phyloP scores from a whole-genome alignment of 2,329 filamentous ascomycete genomes.

The Fusarium decemcellulare region DNA sequence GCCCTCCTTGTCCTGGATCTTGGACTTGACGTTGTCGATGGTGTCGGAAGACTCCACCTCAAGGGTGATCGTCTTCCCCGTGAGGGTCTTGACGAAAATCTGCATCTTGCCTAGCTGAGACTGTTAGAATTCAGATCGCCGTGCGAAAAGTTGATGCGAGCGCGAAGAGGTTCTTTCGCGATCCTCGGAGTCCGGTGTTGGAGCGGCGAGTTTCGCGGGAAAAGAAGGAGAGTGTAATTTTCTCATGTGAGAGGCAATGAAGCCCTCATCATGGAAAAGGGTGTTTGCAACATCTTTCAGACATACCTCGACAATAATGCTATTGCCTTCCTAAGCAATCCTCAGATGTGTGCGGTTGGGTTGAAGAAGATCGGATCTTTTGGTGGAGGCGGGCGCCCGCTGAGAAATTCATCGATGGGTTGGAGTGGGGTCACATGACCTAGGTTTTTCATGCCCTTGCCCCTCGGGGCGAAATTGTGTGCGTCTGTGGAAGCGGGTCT shows the following conservation, averaged over 20 bases:
- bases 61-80: slow-evolving; percentile 99
- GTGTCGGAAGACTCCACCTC: slow-evolving; percentile 99
- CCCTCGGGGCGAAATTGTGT: slow-evolving; percentile 2
- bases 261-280: slow-evolving; percentile 46
- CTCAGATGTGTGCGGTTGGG: slow-evolving; percentile 64
- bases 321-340: slow-evolving; percentile 76
- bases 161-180: slow-evolving; percentile 19
- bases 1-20: slow-evolving; percentile 99
- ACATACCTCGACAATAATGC: slow-evolving; percentile 74
- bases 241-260: slow-evolving; percentile 53
- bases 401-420: slow-evolving; percentile 45
- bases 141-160: slow-evolving; percentile 19
- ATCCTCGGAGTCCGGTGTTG: slow-evolving; percentile 23
- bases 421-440: slow-evolving; percentile 48
- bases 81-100: slow-evolving; percentile 88
- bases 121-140: slow-evolving; percentile 56
- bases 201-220: slow-evolving; percentile 22
- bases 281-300: slow-evolving; percentile 64
- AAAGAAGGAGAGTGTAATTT: slow-evolving; percentile 31
- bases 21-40: slow-evolving; percentile 99
- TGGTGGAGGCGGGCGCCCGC: slow-evolving; percentile 49
- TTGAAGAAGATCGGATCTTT: slow-evolving; percentile 47
- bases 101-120: slow-evolving; percentile 76
- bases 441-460: slow-evolving; percentile 47
- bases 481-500: slow-evolving; percentile 14